Evolutionary conservation across 306 rosid species (phyloP).

Genomic region (Prunus armeniaca): DNA sequence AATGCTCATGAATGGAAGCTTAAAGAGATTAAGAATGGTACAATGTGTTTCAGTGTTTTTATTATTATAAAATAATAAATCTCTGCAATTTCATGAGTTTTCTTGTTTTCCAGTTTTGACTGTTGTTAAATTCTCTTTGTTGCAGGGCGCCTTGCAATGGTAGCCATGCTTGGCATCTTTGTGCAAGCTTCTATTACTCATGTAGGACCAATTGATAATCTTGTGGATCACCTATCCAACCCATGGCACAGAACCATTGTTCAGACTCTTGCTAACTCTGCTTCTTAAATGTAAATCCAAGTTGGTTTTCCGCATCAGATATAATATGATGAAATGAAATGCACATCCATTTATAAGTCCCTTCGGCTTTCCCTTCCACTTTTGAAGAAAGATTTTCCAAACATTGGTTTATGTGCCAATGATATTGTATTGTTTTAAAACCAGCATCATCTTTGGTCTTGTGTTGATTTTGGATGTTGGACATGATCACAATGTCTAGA

Average conservation of each 20-base stretch:
- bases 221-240: conserved; percentile 82
- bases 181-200: conserved; percentile 90
- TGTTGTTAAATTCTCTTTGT: conserved; percentile 1
- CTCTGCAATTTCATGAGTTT: not conserved
- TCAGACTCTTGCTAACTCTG: conserved; percentile 60
- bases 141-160: conserved; percentile 84
- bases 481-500: no score
- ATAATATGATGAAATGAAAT: not conserved
- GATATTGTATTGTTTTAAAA: not conserved
- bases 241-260: conserved; percentile 90
- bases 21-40: conserved; percentile 86
- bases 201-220: conserved; percentile 91
- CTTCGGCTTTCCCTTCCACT: not conserved
- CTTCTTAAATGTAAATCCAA: conserved; percentile 26
- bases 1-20: conserved; percentile 80
- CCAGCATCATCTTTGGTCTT: not conserved
- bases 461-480: not conserved
- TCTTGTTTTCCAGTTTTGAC: not conserved
- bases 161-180: conserved; percentile 85
- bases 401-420: not conserved
- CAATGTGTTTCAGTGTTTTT: no score
- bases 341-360: not conserved
- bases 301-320: not conserved
- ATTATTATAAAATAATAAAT: not conserved
- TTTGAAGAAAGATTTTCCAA: not conserved